Evolutionary conservation across 148 eudicot genomes (phyloP).

Genomic region (Amaranthus palmeri): DNA sequence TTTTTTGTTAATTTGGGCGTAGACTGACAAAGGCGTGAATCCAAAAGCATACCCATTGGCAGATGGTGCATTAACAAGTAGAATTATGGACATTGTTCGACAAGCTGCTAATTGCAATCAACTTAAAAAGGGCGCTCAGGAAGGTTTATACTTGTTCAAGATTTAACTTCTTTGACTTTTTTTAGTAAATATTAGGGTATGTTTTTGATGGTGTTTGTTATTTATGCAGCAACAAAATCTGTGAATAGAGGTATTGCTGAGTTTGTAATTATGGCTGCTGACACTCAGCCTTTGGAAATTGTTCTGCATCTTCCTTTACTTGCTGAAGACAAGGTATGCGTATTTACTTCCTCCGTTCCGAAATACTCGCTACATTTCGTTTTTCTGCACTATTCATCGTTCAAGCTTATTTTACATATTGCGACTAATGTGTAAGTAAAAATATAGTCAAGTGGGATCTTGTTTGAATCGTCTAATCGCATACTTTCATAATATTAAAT

Average conservation of each 20-base stretch:
- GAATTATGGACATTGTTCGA: conserved; percentile 66
- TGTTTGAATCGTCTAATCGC: too few species aligned
- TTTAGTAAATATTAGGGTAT: not conserved
- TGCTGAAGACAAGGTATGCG: conserved; percentile 87
- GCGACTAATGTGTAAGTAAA: too few species aligned
- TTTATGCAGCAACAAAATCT: conserved; percentile 74
- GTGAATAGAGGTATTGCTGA: conserved; percentile 83
- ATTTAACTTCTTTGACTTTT: not conserved
- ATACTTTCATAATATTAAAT: too few species aligned
- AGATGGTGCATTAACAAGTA: conserved; percentile 60
- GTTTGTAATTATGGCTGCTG: conserved; percentile 82
- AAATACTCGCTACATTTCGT: too few species aligned
- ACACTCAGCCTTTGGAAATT: conserved; percentile 79
- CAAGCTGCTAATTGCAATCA: conserved; percentile 80
- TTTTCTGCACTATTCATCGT: too few species aligned
- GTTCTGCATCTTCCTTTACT: conserved; percentile 80
- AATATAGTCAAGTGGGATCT: too few species aligned
- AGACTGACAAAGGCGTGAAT: conserved; percentile 64
- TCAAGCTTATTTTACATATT: too few species aligned
- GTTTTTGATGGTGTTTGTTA: not conserved
- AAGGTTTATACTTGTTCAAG: conserved; percentile 23
- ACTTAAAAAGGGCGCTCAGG: conserved; percentile 85
- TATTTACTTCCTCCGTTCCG: too few species aligned
- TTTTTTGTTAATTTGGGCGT: not conserved
- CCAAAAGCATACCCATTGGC: conserved; percentile 79